phyloP scores from a whole-genome alignment of 148 eudicot genomes.

The Persicaria maculosa region DNA sequence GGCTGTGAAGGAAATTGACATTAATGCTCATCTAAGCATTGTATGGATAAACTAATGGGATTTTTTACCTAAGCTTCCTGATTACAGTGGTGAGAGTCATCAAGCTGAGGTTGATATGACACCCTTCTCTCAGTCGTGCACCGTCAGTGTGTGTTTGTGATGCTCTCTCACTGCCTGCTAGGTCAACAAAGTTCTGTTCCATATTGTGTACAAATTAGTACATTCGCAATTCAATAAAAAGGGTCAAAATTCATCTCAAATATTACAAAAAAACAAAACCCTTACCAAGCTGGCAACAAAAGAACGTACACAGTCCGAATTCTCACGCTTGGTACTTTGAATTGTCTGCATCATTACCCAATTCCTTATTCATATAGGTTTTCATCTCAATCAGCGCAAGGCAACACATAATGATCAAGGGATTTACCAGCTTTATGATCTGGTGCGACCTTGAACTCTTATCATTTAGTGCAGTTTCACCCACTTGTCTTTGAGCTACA shows the following conservation, averaged over 20 bases:
- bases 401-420: background rate
- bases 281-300: constrained; percentile 91
- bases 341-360: constrained; percentile 55
- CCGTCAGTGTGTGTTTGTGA: constrained; percentile 93
- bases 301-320: constrained; percentile 69
- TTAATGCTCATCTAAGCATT: background rate
- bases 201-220: background rate
- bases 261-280: too few relatives aligned
- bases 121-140: constrained; percentile 91
- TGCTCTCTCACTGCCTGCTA: constrained; percentile 98
- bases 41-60: background rate
- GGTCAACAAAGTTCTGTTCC: constrained; percentile 85
- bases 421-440: constrained; percentile 75
- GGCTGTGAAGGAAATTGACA: too few relatives aligned
- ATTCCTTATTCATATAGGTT: background rate
- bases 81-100: constrained; percentile 97
- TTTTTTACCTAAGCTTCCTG: constrained; percentile 75
- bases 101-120: constrained; percentile 89
- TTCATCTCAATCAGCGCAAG: background rate
- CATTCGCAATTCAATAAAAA: background rate
- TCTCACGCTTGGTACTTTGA: constrained; percentile 87
- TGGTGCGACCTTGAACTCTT: constrained; percentile 91
- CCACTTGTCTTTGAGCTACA: constrained; percentile 96
- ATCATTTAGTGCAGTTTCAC: constrained; percentile 93
- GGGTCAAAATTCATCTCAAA: background rate